phyloP scores from a whole-genome alignment of 768 basidiomycete genomes.

The Russula brevipes region DNA sequence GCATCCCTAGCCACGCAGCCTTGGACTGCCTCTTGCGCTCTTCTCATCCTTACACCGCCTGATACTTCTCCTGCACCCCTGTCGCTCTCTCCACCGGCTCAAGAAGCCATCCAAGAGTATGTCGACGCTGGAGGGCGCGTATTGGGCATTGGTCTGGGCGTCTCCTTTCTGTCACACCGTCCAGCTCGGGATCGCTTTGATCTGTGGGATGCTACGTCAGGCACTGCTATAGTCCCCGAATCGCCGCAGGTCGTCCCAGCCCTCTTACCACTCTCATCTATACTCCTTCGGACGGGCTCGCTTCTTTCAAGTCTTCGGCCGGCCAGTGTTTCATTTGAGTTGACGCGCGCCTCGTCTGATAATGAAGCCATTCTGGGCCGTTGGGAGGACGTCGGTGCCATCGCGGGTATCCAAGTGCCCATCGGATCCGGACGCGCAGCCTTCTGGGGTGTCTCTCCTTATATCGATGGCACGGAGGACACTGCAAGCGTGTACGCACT shows the following conservation, averaged over 20 bases:
- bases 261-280: not conserved
- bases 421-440: slow-evolving; percentile 19
- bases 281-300: slow-evolving; percentile 8
- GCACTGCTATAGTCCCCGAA: slow-evolving; percentile 13
- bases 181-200: slow-evolving; percentile 32
- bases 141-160: slow-evolving; percentile 59
- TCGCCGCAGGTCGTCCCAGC: not conserved
- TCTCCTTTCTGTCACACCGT: slow-evolving; percentile 40
- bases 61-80: slow-evolving; percentile 37
- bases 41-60: slow-evolving; percentile 71
- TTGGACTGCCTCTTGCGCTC: slow-evolving; percentile 69
- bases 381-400: slow-evolving; percentile 11
- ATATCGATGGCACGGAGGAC: not conserved
- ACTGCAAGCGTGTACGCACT: not conserved
- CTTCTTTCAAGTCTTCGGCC: slow-evolving; percentile 13
- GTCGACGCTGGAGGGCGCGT: slow-evolving; percentile 66
- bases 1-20: slow-evolving; percentile 59
- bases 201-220: slow-evolving; percentile 38
- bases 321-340: slow-evolving; percentile 4
- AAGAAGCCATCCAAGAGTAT: slow-evolving; percentile 48
- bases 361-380: not conserved
- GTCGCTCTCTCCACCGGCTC: slow-evolving; percentile 37
- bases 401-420: slow-evolving; percentile 17
- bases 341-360: not conserved
- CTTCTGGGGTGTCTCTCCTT: slow-evolving; percentile 20